phyloP scores from a whole-genome alignment of 257 asterid genomes.

The Solanum tarijense region DNA sequence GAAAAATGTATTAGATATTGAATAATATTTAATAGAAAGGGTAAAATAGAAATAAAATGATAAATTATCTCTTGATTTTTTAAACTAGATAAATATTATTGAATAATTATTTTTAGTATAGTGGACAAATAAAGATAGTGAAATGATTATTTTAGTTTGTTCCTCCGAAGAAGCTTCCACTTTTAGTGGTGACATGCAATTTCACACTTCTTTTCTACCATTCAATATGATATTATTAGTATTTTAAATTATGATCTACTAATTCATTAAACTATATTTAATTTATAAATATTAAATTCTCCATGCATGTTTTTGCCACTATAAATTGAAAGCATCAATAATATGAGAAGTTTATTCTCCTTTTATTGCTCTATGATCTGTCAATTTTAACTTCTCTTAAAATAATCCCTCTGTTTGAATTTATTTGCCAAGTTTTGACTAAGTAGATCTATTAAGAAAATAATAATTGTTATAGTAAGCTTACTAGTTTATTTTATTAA shows the following conservation, averaged over 20 bases:
- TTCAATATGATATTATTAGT: background rate
- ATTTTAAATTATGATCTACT: background rate
- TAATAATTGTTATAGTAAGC: too few relatives aligned
- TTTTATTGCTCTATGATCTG: background rate
- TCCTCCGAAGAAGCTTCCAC: background rate
- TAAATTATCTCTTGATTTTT: too few relatives aligned
- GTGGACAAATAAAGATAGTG: too few relatives aligned
- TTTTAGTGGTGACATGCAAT: background rate
- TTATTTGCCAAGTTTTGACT: too few relatives aligned
- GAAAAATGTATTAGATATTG: too few relatives aligned
- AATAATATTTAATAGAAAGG: too few relatives aligned
- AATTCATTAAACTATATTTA: background rate
- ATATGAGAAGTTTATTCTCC: background rate
- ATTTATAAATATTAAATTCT: background rate
- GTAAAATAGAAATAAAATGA: too few relatives aligned
- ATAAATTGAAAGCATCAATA: background rate
- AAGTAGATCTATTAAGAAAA: too few relatives aligned
- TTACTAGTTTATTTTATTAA: too few relatives aligned
- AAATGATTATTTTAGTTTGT: background rate
- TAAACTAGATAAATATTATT: too few relatives aligned
- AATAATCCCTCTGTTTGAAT: too few relatives aligned
- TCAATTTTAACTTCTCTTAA: background rate
- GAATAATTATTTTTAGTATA: too few relatives aligned
- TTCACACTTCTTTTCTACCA: background rate
- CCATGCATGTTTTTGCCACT: background rate